Base-by-base conservation (phyloP, 1,284 basidiomycete species). In the Cronartium quercuum region DNA sequence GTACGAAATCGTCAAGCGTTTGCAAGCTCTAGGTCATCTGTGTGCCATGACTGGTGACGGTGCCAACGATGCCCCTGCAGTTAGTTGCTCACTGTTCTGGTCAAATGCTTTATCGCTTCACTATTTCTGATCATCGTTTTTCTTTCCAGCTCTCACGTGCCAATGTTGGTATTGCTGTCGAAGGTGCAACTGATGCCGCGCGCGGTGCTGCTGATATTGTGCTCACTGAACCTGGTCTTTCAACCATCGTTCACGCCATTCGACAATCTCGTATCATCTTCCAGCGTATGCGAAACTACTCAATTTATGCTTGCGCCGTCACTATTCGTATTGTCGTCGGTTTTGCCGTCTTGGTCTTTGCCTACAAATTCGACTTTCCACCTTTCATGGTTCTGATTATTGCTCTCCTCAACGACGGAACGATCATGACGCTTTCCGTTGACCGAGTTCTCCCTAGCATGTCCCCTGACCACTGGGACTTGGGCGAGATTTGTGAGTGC, bases 341-440 rank as follows among this genome's bases (percentile, higher is more conserved):
- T 84, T 97, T 98, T 85, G 88, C 94, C 79, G 89, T 97, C 84
- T 87, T 98, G 82, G 91, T 91, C 69, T 97, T 97, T 82, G 90
- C 90, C 76, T 97, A 93, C 89, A 89, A 90, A 86, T 93, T 94
- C 83, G 90, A 95, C 84, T 97, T 97, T 92, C 94, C 94, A 80
- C 93, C 94, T 24, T 97, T 98, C 89, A 97, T 97, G 94, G 89
- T 97, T 78, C 90, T 97, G 83, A 91, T 97, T 84, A 94, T 98
- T 79, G 94, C 94, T 76, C 87, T 97, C 69, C 85, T 97, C 79
- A 97, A 98, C 84, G 94, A 97, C 82, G 94, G 94, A 83, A 96
- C 94, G 79, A 71, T 71, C 60, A 71, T 71, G 68, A 71, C 68
- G 2, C 58, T 71, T 9, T 71, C 68, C 41, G 68, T 71, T n/a